These are phyloP conservation scores for Amanita rubescens DNA, from an alignment of 768 basidiomycete genomes.

Conservation along the genomic window DNA sequence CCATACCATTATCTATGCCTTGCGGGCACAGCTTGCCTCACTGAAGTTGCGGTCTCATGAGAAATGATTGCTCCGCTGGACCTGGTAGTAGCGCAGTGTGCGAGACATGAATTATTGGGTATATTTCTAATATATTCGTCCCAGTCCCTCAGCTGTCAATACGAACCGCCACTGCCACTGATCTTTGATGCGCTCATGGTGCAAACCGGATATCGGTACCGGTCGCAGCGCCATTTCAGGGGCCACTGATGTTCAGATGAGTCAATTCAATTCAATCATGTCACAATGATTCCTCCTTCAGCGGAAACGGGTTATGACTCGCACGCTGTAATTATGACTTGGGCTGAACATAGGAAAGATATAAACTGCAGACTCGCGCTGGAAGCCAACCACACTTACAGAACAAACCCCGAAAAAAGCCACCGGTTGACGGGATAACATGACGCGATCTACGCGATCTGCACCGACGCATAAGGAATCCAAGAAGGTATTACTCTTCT, in stretches of 20 bases:
- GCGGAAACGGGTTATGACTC: neutral
- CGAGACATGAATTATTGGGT: too few species aligned
- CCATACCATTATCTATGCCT: too few species aligned
- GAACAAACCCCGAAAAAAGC: too few species aligned
- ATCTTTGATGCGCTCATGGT: neutral
- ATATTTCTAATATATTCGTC: too few species aligned
- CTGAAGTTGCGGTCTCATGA: neutral
- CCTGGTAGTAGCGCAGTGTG: neutral
- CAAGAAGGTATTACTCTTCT: neutral
- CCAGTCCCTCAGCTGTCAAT: neutral
- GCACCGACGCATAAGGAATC: conserved; percentile 1
- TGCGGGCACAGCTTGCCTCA: too few species aligned
- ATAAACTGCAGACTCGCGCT: neutral
- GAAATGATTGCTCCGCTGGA: neutral
- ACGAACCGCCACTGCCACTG: neutral
- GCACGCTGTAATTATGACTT: neutral
- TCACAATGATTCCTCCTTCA: neutral
- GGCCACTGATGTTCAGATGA: neutral
- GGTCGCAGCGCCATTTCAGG: neutral
- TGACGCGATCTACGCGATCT: conserved; percentile 6
- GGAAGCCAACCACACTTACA: neutral
- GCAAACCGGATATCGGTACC: neutral
- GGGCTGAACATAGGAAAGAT: neutral
- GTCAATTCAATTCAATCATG: neutral
- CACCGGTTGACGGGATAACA: neutral